Percentiles rank a stretch among this genome's conserved stretches.
Conservation (phyloP, 768 basidiomycete genomes). For the Lepiota venenata region DNA sequence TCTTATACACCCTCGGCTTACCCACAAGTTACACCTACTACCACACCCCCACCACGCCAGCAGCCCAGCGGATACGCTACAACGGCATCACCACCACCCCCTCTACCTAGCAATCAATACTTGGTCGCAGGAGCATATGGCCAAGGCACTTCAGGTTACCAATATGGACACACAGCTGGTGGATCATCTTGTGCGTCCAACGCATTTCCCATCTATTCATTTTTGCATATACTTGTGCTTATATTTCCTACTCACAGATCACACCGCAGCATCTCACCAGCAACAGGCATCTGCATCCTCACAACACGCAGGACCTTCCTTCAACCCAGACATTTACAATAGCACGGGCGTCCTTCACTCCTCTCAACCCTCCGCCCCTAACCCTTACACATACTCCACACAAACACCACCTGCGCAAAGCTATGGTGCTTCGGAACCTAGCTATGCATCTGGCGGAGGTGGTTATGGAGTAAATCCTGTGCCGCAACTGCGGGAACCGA, state of each 20-base stretch:
- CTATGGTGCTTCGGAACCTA: conserved; percentile 36
- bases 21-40: conserved; percentile 11
- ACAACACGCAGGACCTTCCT: conserved; percentile 31
- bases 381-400: conserved; percentile 23
- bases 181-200: conserved; percentile 50
- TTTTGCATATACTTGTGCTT: conserved; percentile 1
- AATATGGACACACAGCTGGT: conserved; percentile 53
- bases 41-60: conserved; percentile 9
- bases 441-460: conserved; percentile 54
- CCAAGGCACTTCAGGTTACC: conserved; percentile 27
- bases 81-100: conserved; percentile 7
- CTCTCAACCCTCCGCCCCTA: conserved; percentile 15
- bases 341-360: conserved; percentile 14
- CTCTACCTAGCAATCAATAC: conserved; percentile 27
- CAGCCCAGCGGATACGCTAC: conserved; percentile 21
- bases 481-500: conserved; percentile 35
- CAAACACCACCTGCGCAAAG: conserved; percentile 20
- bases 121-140: conserved; percentile 27
- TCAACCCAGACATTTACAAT: conserved; percentile 38
- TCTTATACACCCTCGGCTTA: conserved; percentile 37
- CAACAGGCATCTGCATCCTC: conserved; percentile 45
- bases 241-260: conserved; percentile 37
- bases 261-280: conserved; percentile 48
- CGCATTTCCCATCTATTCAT: not conserved
- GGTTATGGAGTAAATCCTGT: conserved; percentile 49